A percentile compares a stretch with the other conserved stretches of the same genome.
phyloP scores from a whole-genome alignment of 2,329 filamentous ascomycete genomes.

The Zalaria sp. region DNA sequence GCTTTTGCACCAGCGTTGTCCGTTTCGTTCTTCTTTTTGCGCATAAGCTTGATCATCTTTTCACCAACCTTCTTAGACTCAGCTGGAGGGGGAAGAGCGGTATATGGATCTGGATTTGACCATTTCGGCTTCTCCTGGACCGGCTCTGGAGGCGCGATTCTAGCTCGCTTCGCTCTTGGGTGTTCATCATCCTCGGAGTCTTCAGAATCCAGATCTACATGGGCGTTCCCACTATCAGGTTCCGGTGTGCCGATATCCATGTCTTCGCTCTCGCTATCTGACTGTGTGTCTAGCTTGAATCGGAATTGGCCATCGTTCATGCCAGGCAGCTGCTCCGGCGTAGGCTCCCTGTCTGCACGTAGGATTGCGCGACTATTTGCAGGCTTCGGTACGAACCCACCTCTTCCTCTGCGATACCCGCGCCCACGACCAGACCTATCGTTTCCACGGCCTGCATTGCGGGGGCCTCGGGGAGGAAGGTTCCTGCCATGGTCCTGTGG shows the following conservation, averaged over 20 bases:
- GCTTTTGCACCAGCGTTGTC: constrained; percentile 23
- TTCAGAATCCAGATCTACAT: constrained; percentile 7
- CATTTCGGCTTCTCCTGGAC: constrained; percentile 50
- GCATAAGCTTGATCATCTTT: constrained; percentile 81
- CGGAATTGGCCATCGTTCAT: constrained; percentile 25
- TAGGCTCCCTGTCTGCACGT: constrained; percentile 22
- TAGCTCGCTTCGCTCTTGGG: constrained; percentile 16
- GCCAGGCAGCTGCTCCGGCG: constrained; percentile 30
- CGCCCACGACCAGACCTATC: not conserved
- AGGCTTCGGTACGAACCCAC: constrained; percentile 14
- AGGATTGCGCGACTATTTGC: constrained; percentile 31
- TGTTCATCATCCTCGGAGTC: constrained; percentile 11
- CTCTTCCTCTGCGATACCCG: not conserved
- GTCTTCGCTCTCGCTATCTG: constrained; percentile 21
- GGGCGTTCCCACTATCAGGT: constrained; percentile 7
- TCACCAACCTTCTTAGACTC: constrained; percentile 60
- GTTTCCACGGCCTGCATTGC: constrained; percentile 1
- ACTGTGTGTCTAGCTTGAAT: constrained; percentile 28
- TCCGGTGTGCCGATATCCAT: constrained; percentile 14
- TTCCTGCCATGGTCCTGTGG: not conserved
- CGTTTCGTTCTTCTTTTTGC: constrained; percentile 65
- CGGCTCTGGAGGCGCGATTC: constrained; percentile 7
- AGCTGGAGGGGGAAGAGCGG: constrained; percentile 66
- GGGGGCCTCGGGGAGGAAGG: constrained; percentile 1
- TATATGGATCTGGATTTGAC: constrained; percentile 95